Conservation (phyloP, 768 basidiomycete genomes). For the Galerina marginata region DNA sequence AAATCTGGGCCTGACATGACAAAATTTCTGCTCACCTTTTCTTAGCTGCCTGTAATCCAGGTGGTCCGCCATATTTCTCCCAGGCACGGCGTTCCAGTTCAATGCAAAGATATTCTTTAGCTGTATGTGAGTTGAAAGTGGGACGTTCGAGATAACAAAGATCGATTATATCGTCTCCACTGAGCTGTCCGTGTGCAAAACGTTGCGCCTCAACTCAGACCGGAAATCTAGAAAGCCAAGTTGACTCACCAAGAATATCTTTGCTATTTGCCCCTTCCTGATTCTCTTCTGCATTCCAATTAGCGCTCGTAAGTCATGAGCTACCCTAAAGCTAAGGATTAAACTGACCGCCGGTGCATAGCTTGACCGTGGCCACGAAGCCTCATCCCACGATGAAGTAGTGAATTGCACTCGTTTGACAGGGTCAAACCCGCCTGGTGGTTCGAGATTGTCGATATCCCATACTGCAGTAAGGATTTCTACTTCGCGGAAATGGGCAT, state of each 20-base stretch:
- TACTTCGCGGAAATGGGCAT: neutral
- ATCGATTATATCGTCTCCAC: neutral
- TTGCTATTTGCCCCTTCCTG: neutral
- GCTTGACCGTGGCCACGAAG: neutral
- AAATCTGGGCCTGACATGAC: no score
- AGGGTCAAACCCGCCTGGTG: neutral
- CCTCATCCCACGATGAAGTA: neutral
- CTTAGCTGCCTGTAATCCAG: constrained; percentile 12
- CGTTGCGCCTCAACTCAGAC: no score
- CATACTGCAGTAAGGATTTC: neutral
- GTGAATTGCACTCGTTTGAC: neutral
- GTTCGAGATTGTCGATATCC: neutral
- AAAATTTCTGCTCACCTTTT: neutral
- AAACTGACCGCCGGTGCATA: neutral
- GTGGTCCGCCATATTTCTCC: constrained; percentile 29
- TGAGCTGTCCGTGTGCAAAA: neutral
- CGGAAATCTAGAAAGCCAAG: no score
- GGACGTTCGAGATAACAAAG: neutral
- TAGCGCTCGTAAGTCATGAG: neutral
- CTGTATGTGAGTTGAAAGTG: neutral
- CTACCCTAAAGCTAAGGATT: neutral
- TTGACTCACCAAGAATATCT: neutral
- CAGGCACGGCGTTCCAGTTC: constrained; percentile 28
- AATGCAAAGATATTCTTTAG: constrained; percentile 20
- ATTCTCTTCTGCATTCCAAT: neutral